A percentile compares a stretch with the other conserved stretches of the same genome.
These are phyloP conservation scores for Ustilago crameri DNA, from an alignment of 1,284 basidiomycete genomes.

Conservation along the genomic window DNA sequence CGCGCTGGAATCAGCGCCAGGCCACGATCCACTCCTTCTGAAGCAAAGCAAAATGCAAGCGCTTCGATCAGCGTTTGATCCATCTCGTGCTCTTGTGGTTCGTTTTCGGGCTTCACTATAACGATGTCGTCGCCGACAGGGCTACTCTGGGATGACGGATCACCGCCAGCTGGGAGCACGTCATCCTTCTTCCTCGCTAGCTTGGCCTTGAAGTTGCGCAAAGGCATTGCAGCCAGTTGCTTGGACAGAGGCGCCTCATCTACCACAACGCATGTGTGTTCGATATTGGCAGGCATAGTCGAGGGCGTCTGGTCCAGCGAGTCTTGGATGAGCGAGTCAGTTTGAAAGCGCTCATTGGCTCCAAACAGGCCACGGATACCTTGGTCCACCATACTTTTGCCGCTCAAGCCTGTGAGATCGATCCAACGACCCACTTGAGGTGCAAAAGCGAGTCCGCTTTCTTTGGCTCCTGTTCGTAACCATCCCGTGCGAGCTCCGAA, in stretches of 20 bases:
- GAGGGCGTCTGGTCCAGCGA: constrained; percentile 23
- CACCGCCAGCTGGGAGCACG: background rate
- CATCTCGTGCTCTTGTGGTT: constrained; percentile 48
- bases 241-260: constrained; percentile 46
- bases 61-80: constrained; percentile 56
- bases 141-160: background rate
- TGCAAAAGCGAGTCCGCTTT: constrained; percentile 31
- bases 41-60: constrained; percentile 60
- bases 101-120: constrained; percentile 20
- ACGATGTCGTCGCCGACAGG: constrained; percentile 8
- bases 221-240: constrained; percentile 22
- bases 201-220: constrained; percentile 45
- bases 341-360: constrained; percentile 24
- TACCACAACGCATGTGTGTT: constrained; percentile 62
- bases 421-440: constrained; percentile 61
- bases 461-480: constrained; percentile 60
- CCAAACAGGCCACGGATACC: constrained; percentile 46
- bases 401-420: constrained; percentile 62
- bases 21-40: constrained; percentile 49
- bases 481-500: constrained; percentile 65
- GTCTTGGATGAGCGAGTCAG: constrained; percentile 29
- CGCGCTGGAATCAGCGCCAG: constrained; percentile 61
- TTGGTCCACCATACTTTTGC: constrained; percentile 40
- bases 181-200: constrained; percentile 24
- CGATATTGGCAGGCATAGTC: constrained; percentile 54